Evolutionary conservation across 345 rosid genomes (phyloP).

Genomic region (Tarenaya hassleriana): DNA sequence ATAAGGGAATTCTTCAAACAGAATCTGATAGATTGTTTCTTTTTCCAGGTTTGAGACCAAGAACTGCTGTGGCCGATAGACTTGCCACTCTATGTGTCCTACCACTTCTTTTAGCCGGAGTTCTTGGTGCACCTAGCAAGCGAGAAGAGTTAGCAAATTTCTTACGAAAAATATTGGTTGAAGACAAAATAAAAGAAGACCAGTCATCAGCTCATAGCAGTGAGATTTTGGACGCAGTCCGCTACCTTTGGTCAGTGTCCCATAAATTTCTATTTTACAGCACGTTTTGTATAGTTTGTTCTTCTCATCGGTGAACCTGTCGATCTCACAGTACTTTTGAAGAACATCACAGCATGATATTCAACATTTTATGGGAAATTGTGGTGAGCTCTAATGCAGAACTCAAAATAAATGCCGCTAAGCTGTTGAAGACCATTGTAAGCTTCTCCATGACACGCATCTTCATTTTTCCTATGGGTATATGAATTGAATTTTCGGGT

Average conservation of each 20-base stretch:
- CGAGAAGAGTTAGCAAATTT: slow-evolving; percentile 55
- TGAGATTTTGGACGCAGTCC: slow-evolving; percentile 74
- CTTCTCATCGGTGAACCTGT: slow-evolving; percentile 22
- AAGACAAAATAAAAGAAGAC: slow-evolving; percentile 47
- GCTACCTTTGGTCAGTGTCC: slow-evolving; percentile 77
- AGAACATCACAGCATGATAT: slow-evolving; percentile 74
- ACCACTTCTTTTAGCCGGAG: slow-evolving; percentile 89
- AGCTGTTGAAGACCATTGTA: slow-evolving; percentile 75
- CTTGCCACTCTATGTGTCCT: slow-evolving; percentile 70
- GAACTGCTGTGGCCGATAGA: slow-evolving; percentile 65
- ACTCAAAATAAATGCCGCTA: slow-evolving; percentile 75
- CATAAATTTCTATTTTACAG: slow-evolving; percentile 4
- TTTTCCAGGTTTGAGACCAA: slow-evolving; percentile 75
- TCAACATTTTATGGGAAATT: slow-evolving; percentile 93
- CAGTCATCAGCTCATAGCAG: slow-evolving; percentile 38
- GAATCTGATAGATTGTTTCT: slow-evolving; percentile 22
- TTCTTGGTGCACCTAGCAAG: slow-evolving; percentile 82
- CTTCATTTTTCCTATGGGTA: slow-evolving; percentile 4
- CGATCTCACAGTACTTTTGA: slow-evolving; percentile 63
- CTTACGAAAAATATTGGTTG: slow-evolving; percentile 73
- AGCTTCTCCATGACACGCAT: slow-evolving; percentile 30
- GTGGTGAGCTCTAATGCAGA: slow-evolving; percentile 73
- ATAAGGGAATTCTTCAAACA: slow-evolving; percentile 8
- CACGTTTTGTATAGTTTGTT: slow-evolving; percentile 17
- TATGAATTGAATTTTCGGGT: not conserved